Evolutionary conservation across 2,329 filamentous ascomycete species (phyloP).

Genomic region (Volutella citrinella): DNA sequence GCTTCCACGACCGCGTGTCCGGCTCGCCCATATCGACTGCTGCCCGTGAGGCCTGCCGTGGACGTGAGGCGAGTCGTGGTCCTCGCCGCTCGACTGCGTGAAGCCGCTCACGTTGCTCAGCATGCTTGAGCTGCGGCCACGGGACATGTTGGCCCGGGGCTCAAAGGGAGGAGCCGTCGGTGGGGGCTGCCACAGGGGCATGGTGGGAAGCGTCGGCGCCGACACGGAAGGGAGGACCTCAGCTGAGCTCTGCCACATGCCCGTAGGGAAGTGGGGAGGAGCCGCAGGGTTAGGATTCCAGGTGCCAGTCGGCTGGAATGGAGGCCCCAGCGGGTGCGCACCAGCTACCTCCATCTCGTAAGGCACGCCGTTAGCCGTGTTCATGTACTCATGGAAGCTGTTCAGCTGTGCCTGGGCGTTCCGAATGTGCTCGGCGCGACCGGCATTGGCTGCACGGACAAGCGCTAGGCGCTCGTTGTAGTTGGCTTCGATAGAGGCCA

Average conservation of each 20-base stretch:
- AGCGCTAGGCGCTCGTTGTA: constrained; percentile 42
- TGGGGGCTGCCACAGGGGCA: constrained; percentile 34
- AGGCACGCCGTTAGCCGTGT: constrained; percentile 29
- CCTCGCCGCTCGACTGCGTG: constrained; percentile 58
- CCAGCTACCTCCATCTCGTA: constrained; percentile 25
- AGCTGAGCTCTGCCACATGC: constrained; percentile 36
- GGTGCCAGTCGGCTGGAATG: constrained; percentile 23
- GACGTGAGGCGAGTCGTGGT: constrained; percentile 29
- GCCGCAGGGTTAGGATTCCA: constrained; percentile 36
- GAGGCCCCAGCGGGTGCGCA: constrained; percentile 22
- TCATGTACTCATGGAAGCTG: constrained; percentile 31
- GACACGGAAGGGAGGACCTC: constrained; percentile 31
- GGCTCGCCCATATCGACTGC: constrained; percentile 20
- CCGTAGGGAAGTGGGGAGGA: constrained; percentile 31
- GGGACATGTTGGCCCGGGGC: constrained; percentile 37
- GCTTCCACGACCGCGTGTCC: constrained; percentile 39
- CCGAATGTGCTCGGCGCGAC: constrained; percentile 28
- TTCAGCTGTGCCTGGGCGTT: constrained; percentile 31
- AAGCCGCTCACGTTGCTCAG: constrained; percentile 65
- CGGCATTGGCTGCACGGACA: constrained; percentile 31
- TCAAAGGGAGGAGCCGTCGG: constrained; percentile 36
- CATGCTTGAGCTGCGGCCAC: constrained; percentile 65
- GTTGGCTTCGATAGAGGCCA: constrained; percentile 43
- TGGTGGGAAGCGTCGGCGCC: constrained; percentile 28
- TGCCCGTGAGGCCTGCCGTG: constrained; percentile 16